Evolutionary conservation across 2,329 filamentous ascomycete genomes (phyloP).

Genomic region (Apiospora pterosperma): DNA sequence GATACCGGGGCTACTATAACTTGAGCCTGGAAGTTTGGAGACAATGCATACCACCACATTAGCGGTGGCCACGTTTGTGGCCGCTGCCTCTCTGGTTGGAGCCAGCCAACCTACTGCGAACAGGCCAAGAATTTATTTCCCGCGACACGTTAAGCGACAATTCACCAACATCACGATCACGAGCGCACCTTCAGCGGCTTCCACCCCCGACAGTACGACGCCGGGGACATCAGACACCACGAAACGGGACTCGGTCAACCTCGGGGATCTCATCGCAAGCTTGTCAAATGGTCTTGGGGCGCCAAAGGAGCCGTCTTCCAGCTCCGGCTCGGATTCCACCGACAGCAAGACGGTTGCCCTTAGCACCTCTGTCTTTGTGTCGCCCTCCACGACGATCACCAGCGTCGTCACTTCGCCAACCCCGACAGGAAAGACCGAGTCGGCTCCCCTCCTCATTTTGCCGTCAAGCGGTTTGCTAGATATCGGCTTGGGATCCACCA

Average conservation of each 20-base stretch:
- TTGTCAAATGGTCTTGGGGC: slow-evolving; percentile 10
- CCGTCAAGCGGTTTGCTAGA: neutral
- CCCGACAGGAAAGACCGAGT: neutral
- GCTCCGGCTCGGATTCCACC: slow-evolving; percentile 4
- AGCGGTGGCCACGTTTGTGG: slow-evolving; percentile 33
- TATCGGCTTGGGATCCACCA: neutral
- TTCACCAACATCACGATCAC: slow-evolving; percentile 30
- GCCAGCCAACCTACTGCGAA: slow-evolving; percentile 24
- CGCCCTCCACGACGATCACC: slow-evolving; percentile 12
- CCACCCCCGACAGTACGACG: slow-evolving; percentile 11
- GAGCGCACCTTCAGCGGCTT: slow-evolving; percentile 16
- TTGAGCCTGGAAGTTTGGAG: slow-evolving; percentile 6
- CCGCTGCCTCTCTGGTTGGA: slow-evolving; percentile 31
- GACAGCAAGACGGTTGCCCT: neutral
- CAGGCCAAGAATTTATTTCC: slow-evolving; percentile 40
- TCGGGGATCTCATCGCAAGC: slow-evolving; percentile 22
- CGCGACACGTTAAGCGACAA: slow-evolving; percentile 38
- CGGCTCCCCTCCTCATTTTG: neutral
- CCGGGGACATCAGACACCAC: slow-evolving; percentile 10
- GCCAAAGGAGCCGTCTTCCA: neutral
- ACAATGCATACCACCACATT: slow-evolving; percentile 26
- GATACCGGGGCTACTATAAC: slow-evolving; percentile 6
- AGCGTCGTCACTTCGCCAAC: neutral
- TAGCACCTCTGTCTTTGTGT: neutral
- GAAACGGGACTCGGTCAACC: neutral